Base-by-base conservation (phyloP, 2,329 filamentous ascomycete genomes). In the Venturia aucupariae region DNA sequence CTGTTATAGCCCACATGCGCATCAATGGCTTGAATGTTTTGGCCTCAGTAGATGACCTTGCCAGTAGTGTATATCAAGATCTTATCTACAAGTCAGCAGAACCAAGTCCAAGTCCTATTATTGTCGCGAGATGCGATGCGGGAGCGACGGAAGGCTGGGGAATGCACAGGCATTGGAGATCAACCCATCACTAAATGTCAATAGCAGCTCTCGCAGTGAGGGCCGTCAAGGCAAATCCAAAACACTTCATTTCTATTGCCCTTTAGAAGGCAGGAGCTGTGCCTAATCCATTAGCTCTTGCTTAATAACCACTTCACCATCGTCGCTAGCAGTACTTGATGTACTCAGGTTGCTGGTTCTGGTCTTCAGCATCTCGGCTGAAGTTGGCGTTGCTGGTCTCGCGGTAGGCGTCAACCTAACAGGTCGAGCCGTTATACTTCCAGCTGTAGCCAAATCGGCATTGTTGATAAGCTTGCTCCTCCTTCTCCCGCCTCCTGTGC, bases 331-430 rank as follows among this genome's bases (percentile, higher is more conserved):
- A 11, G 55, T 60, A 42, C 63, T 64, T 6, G 27, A 62, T 17
- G 54, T 74, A 27, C 72, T 75, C 2, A 75, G 67, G 65, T 69
- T 71, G 46, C 73, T 75, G 0, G 69, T 69, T 4, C 73, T 46
- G 60, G 72, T 75, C n/a, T 71, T 71, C 61, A 72, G 27, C 32
- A 19, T 60, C 19, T 24, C 22, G 30, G 19, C n/a, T 4, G 24
- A 51, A 35, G 66, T 70, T n/a, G 71, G 71, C 6, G 72, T 75
- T 13, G 65, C 67, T 2, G 71, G 71, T 22, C 72, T 65, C 2
- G 66, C 64, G 69, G 10, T 68, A 67, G 24, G 71, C 63, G n/a
- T 67, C 66, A 59, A 65, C 2, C 19, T 64, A 42, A 17, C 54
- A 48, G 41, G 60, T 17, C 38, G n/a, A 30, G 57, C 38, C n/a